Conservation (phyloP, 192 early-diverging fungal species). For the Backusella mclennaniae region DNA sequence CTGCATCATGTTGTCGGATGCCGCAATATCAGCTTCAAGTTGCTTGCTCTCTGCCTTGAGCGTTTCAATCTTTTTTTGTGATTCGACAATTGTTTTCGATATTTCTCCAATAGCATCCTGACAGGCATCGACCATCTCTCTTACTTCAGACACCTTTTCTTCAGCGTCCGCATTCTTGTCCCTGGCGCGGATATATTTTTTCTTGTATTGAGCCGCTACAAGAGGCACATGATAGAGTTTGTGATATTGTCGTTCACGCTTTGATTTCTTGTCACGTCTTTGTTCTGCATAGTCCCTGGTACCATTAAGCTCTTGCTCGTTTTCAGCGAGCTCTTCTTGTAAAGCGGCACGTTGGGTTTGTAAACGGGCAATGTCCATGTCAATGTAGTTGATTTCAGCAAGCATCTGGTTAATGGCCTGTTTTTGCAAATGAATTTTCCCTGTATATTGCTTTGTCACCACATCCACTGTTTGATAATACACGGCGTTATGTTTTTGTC, state of each 20-base stretch:
- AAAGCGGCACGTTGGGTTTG: not conserved
- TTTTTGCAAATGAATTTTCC: not conserved
- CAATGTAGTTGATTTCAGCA: not conserved
- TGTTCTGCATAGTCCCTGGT: conserved; percentile 23
- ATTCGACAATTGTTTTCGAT: not conserved
- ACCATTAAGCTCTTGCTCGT: conserved; percentile 11
- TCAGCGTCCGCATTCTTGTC: conserved; percentile 28
- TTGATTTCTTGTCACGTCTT: conserved; percentile 20
- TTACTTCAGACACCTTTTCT: conserved; percentile 21
- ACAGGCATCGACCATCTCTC: conserved; percentile 8
- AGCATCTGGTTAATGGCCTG: conserved; percentile 13
- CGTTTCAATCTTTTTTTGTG: conserved; percentile 2
- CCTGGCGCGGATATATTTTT: conserved; percentile 26
- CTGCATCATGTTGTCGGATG: not conserved
- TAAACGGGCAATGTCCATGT: not conserved
- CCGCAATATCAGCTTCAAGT: not conserved
- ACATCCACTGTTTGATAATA: not conserved
- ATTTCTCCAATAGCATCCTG: conserved; percentile 11
- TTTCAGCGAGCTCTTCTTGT: not conserved
- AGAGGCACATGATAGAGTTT: conserved; percentile 25
- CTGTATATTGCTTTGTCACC: not conserved
- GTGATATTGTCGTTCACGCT: conserved; percentile 26
- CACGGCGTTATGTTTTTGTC: not conserved
- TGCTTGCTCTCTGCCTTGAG: not conserved
- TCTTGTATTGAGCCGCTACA: conserved; percentile 16